phyloP scores from a whole-genome alignment of 805 yeast species.

The Cyberlindnera japonica region DNA sequence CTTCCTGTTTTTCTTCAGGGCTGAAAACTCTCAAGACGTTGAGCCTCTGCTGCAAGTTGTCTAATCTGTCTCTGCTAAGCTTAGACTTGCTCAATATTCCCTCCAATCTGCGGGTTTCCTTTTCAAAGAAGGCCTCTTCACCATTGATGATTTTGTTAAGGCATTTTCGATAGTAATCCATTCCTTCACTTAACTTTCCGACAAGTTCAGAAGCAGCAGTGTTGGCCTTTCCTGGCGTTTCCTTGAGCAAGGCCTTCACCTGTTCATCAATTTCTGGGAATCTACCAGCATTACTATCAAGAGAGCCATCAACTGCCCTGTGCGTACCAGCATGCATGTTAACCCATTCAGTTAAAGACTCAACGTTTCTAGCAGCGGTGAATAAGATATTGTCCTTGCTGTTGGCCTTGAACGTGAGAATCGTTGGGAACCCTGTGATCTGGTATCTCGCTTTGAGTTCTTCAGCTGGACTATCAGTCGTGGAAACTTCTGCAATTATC shows the following conservation, averaged over 20 bases:
- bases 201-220: slow-evolving; percentile 33
- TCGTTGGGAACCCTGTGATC: slow-evolving; percentile 47
- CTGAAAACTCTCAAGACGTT: slow-evolving; percentile 38
- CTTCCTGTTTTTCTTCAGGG: no score
- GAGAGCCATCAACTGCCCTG: slow-evolving; percentile 36
- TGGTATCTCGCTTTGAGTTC: slow-evolving; percentile 37
- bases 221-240: slow-evolving; percentile 21
- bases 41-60: slow-evolving; percentile 45
- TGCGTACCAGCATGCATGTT: slow-evolving; percentile 35
- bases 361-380: slow-evolving; percentile 41
- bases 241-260: slow-evolving; percentile 27
- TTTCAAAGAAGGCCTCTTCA: slow-evolving; percentile 37
- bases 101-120: slow-evolving; percentile 43
- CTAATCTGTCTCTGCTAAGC: slow-evolving; percentile 39
- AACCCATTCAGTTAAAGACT: slow-evolving; percentile 53
- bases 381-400: slow-evolving; percentile 30
- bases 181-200: slow-evolving; percentile 20
- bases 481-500: slow-evolving; percentile 42
- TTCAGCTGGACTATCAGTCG: slow-evolving; percentile 42
- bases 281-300: slow-evolving; percentile 29
- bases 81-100: slow-evolving; percentile 32
- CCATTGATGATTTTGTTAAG: slow-evolving; percentile 43
- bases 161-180: slow-evolving; percentile 47
- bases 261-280: slow-evolving; percentile 17
- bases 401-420: slow-evolving; percentile 40